These are phyloP conservation scores for Trichomonas vaginalis DNA, from an alignment of 208 protist species.

Conservation along the genomic window DNA sequence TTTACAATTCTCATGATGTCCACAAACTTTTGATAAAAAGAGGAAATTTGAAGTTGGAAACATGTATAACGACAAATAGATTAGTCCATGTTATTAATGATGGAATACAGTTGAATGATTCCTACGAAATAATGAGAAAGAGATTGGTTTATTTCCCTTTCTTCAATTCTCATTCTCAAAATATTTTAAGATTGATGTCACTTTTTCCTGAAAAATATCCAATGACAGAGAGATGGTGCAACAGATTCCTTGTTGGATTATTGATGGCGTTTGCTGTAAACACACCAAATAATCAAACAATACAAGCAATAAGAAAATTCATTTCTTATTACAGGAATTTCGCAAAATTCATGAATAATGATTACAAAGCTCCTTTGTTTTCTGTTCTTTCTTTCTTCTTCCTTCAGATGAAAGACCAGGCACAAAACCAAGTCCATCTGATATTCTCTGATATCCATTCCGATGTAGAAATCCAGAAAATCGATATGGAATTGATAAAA, in stretches of 20 bases:
- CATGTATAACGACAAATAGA: neutral
- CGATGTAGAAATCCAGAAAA: neutral
- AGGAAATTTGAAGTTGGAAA: neutral
- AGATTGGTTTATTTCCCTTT: neutral
- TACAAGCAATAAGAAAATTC: neutral
- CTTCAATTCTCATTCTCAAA: neutral
- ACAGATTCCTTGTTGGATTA: neutral
- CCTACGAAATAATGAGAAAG: neutral
- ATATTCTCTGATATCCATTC: neutral
- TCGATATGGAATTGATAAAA: neutral
- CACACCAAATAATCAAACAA: no score
- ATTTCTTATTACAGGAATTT: neutral
- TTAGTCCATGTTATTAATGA: neutral
- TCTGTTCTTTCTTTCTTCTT: neutral
- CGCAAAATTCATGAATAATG: neutral
- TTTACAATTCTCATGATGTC: neutral
- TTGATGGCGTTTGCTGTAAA: neutral
- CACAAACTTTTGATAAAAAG: neutral
- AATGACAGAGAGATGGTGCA: neutral
- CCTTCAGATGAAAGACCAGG: neutral
- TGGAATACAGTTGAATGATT: neutral
- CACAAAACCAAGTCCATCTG: neutral
- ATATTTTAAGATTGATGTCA: neutral
- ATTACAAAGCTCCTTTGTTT: neutral
- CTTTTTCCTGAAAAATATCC: neutral